Evolutionary conservation across 305 asterid genomes (phyloP), one percentile per base, ranked within the genome.

Genomic region (Fraxinus sp.): DNA sequence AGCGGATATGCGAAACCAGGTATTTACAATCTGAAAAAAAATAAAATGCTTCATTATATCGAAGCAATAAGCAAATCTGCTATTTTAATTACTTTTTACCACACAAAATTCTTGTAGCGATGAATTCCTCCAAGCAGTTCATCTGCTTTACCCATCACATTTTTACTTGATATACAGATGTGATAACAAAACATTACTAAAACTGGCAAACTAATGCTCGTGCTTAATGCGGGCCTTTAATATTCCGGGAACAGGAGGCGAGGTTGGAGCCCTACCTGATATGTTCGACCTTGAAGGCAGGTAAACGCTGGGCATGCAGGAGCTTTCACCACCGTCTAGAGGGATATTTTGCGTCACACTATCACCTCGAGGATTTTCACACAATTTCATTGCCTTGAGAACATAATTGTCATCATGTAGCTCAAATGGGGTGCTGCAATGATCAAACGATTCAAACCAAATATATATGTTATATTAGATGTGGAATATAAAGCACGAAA

Each of bases 361-460:
- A 30, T 78, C 88, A 37, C 22, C 77, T 66, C 85, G 88, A 57
- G 93, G 86, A 46, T 88, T 91, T 81, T 87, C 94, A 44, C 93
- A 83, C 1, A 93, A 88, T 59, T 96, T 92, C 99, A 96, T 94
- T 55, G 95, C 97, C 88, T 92, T 96, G 80, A 96, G 97, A 55
- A 96, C 97, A 70, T 92, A 93, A 78, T 93, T 91, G 78, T 96
- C 99, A 28, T 96, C 98, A 22, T 96, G 99, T 41, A 96, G 95
- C 95, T 96, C 99, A 83, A 96, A 96, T 4, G 98, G 98, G 57
- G 98, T 96, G 92, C 99, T 96, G 95, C 88, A 87, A 78, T 4
- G 74, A 26, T 81, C 16, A 35, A 22, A 22, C 24, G 24, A 22
- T 22, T 22, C 24, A 22, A 81, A 49, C 75, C 32, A 49, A 74